These are phyloP conservation scores for Trichosporon asahii DNA, from an alignment of 1,284 basidiomycete genomes.

Conservation along the genomic window DNA sequence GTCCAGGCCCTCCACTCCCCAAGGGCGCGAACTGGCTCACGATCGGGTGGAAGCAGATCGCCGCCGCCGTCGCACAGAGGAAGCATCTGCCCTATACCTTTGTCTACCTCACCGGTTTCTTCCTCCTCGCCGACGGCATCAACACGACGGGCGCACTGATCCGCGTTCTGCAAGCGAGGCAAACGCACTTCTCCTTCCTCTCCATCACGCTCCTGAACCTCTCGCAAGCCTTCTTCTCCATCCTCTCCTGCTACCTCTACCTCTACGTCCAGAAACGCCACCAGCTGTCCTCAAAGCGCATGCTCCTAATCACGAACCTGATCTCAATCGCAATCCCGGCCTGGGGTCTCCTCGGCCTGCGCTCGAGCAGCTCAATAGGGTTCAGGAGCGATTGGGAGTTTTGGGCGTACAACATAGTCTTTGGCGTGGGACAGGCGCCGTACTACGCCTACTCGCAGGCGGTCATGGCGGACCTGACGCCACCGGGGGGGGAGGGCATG, in stretches of 20 bases:
- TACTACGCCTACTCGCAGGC: conserved; percentile 65
- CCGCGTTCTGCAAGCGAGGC: conserved; percentile 62
- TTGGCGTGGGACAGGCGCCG: conserved; percentile 75
- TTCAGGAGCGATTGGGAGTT: conserved; percentile 82
- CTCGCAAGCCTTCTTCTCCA: conserved; percentile 67
- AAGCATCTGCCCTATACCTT: conserved; percentile 62
- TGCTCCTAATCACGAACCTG: conserved; percentile 69
- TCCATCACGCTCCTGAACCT: conserved; percentile 73
- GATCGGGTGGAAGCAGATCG: conserved; percentile 80
- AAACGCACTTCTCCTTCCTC: conserved; percentile 68
- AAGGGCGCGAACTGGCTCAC: conserved; percentile 68
- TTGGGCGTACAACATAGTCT: conserved; percentile 62
- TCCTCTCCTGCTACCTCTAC: conserved; percentile 58
- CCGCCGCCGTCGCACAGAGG: conserved; percentile 59
- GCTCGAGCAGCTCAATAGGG: conserved; percentile 62
- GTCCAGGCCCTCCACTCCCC: conserved; percentile 68
- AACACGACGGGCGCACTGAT: conserved; percentile 32
- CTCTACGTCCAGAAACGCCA: conserved; percentile 76
- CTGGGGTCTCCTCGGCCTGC: conserved; percentile 83
- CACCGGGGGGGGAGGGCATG: conserved; percentile 78
- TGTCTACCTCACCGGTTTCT: conserved; percentile 68
- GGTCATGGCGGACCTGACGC: conserved; percentile 65
- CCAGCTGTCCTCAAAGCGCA: conserved; percentile 57
- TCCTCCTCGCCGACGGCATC: conserved; percentile 58
- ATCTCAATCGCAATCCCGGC: conserved; percentile 72